Base-by-base conservation (phyloP, 768 basidiomycete genomes). In the Boletus sensibilis region DNA sequence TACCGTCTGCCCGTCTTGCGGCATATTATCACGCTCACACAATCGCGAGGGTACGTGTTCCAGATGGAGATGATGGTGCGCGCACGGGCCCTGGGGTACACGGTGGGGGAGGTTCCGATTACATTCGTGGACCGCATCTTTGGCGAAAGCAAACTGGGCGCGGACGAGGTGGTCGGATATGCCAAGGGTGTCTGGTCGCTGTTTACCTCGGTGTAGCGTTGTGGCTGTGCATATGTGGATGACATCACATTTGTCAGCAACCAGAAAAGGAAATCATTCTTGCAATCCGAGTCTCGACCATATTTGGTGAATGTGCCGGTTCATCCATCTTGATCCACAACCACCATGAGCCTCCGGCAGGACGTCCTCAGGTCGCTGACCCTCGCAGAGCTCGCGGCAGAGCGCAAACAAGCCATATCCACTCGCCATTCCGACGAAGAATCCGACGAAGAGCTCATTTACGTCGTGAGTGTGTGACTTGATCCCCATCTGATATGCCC, bases 31-130 rank as follows among this genome's bases (percentile, higher is more conserved):
- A 83, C 87, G 5, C 80, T 87, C 61, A 93, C 90, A 2, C 81
- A 87, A 58, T 93, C 92, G 3, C 90, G 90, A 61, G 94, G 94
- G 10, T 96, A 95, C 64, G 94, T 96, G 31, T 95, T 96, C 78
- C 94, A 96, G 78, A 96, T 96, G 94, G 94, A 96, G 70, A 96
- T 95, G 88, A 95, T 95, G 82, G 94, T 93, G 20, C 83, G 94
- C 1, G 94, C 94, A 5, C 81, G 86, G 21, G 84, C 89, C 2
- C 74, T 92, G 53, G 92, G 91, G 6, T 95, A 93, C 73, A 84
- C 81, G 5, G 85, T 96, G 0, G 94, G 92, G 5, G 94, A 96
- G 71, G 82, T 96, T 25, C 94, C 94, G 1, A 96, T 96, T 59
- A 96, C 93, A 3, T 96, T 96, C 65, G 94, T 95, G 43, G 94